Base-by-base conservation (phyloP, 2,329 filamentous ascomycete species). In the Hypoxylon sp. region DNA sequence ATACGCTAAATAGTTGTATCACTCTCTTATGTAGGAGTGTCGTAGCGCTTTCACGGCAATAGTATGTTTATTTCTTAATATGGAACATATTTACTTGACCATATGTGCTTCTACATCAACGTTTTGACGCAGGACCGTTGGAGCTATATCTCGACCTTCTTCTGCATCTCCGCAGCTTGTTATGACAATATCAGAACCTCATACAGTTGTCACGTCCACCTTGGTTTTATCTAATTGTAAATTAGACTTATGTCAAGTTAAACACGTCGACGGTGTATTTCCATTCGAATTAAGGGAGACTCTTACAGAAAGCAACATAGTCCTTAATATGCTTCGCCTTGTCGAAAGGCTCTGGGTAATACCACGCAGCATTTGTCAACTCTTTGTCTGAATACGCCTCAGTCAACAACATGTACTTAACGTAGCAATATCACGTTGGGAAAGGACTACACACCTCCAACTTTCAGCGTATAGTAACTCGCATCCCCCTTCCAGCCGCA, bases 401-500 rank as follows among this genome's bases (percentile, higher is more conserved):
- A n/a, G n/a, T n/a, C n/a, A n/a, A n/a, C n/a, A n/a, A n/a, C n/a
- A n/a, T n/a, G n/a, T n/a, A n/a, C n/a, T n/a, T n/a, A n/a, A n/a
- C n/a, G n/a, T n/a, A n/a, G n/a, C n/a, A n/a, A n/a, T n/a, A n/a
- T n/a, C n/a, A n/a, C n/a, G n/a, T n/a, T n/a, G n/a, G n/a, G n/a
- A n/a, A n/a, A n/a, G n/a, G n/a, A n/a, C n/a, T n/a, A n/a, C n/a
- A n/a, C n/a, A n/a, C 83, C 82, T 55, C 83, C 82, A 9, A 83
- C 79, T 10, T 80, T 83, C 60, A 89, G 76, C 21, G 81, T 84
- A 75, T 88, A 89, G 74, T 89, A 89, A 46, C 80, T 84, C 3
- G 87, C 86, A 30, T 83, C 79, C 2, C 87, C 87, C 74, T 89
- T 89, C 85, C 86, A 89, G 0, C 82, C 82, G 62, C 86, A 89